phyloP scores from a whole-genome alignment of 2,329 filamentous ascomycete species.

The Ophiostoma perfectum region DNA sequence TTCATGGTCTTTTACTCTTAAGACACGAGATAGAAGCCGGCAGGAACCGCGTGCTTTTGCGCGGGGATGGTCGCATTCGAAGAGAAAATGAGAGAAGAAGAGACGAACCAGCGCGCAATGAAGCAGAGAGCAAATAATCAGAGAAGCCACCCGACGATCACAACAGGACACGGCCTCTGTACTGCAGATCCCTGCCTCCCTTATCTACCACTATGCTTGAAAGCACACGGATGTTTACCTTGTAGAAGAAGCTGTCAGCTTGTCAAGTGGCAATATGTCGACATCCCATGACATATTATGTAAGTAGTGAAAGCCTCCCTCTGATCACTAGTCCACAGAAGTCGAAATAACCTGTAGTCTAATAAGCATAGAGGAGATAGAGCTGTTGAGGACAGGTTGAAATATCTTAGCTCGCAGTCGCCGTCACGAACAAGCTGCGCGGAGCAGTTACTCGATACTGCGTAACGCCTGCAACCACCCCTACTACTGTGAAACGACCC shows the following conservation, averaged over 20 bases:
- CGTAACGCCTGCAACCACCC: neutral
- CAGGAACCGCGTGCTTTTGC: neutral
- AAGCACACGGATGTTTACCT: no score
- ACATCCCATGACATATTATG: neutral
- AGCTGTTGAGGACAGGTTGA: neutral
- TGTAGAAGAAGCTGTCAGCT: neutral
- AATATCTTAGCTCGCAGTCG: neutral
- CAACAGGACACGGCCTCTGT: no score
- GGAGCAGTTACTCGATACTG: neutral
- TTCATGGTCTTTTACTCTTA: neutral
- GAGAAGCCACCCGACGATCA: no score
- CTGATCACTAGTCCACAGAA: neutral
- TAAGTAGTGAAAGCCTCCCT: no score
- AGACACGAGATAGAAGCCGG: neutral
- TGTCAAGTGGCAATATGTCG: neutral
- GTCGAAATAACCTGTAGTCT: neutral
- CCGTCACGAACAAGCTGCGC: neutral
- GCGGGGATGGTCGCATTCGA: conserved; percentile 2
- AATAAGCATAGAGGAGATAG: no score
- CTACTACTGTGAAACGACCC: neutral
- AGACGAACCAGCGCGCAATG: neutral
- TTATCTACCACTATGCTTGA: no score
- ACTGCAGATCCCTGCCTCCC: no score
- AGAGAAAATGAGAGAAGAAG: neutral
- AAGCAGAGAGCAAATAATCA: neutral